Conservation (phyloP, 495 filamentous ascomycete species). For the Neurospora sp. region DNA sequence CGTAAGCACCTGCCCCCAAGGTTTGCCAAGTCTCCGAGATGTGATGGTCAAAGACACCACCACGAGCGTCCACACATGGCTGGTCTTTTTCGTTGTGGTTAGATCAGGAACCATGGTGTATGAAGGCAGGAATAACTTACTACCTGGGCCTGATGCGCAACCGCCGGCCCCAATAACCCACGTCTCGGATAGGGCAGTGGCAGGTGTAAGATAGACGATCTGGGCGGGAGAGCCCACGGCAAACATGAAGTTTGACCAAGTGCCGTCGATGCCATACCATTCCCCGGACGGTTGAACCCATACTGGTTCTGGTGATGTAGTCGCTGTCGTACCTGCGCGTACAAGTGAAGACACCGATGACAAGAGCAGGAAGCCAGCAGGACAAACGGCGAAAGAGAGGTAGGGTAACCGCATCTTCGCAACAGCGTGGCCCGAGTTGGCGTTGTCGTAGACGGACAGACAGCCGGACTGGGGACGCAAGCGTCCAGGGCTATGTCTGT, state of each 20-base stretch:
- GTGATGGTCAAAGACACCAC: constrained; percentile 40
- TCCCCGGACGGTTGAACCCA: constrained; percentile 34
- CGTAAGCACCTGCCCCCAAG: constrained; percentile 36
- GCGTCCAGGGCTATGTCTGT: constrained; percentile 10
- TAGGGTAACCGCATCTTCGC: constrained; percentile 24
- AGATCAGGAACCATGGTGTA: constrained; percentile 4
- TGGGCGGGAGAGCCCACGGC: constrained; percentile 47
- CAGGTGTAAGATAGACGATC: constrained; percentile 45
- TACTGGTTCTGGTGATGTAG: constrained; percentile 14
- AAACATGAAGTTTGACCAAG: constrained; percentile 44
- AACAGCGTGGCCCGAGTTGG: constrained; percentile 16
- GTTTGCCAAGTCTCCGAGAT: constrained; percentile 47
- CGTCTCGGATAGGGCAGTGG: constrained; percentile 45
- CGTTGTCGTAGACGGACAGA: constrained; percentile 8
- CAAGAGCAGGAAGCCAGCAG: constrained; percentile 26
- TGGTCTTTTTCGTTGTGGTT: constrained; percentile 24
- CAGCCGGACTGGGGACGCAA: constrained; percentile 3
- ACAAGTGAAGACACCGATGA: constrained; percentile 24
- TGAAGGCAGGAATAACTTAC: constrained; percentile 17
- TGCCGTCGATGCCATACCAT: constrained; percentile 42
- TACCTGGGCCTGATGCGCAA: constrained; percentile 25
- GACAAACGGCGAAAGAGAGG: constrained; percentile 21
- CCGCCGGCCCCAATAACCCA: constrained; percentile 46
- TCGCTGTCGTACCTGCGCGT: constrained; percentile 11
- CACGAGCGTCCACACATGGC: constrained; percentile 36